Evolutionary conservation across 139 green algal genomes (phyloP).

Genomic region (Limnomonas spitsbergensis): DNA sequence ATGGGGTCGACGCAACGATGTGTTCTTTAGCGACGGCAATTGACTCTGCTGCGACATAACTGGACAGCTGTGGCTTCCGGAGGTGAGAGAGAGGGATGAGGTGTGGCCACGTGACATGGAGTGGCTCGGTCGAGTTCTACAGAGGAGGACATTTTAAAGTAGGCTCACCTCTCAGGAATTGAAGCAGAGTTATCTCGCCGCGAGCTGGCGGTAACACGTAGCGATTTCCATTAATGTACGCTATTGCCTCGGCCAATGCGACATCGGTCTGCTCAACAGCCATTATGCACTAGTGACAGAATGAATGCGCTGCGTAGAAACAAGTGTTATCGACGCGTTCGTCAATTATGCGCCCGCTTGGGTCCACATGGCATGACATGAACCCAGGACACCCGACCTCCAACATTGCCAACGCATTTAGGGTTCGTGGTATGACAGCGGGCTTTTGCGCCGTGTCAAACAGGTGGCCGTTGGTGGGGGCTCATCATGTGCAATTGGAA

Average conservation of each 20-base stretch:
- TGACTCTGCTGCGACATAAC: background rate
- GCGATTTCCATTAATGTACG: slow-evolving; percentile 83
- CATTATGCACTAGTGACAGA: too few species aligned
- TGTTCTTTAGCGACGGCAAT: background rate
- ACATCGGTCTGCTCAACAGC: too few species aligned
- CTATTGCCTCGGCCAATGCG: slow-evolving; percentile 43
- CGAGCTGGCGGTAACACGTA: slow-evolving; percentile 61
- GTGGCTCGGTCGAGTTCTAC: background rate
- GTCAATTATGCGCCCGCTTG: too few species aligned
- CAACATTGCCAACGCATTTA: too few species aligned
- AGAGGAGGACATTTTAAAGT: background rate
- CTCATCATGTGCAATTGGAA: too few species aligned
- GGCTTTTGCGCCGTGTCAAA: too few species aligned
- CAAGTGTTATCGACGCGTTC: too few species aligned
- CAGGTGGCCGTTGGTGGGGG: too few species aligned
- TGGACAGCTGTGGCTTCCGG: background rate
- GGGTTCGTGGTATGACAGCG: too few species aligned
- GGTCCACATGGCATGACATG: too few species aligned
- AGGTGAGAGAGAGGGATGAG: background rate
- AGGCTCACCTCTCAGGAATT: slow-evolving; percentile 75
- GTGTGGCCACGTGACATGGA: background rate
- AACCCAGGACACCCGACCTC: too few species aligned
- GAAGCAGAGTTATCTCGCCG: slow-evolving; percentile 77
- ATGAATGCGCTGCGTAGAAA: too few species aligned
- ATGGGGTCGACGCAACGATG: background rate